Conservation (phyloP, 495 filamentous ascomycete species). For the Pyrenula aspistea region DNA sequence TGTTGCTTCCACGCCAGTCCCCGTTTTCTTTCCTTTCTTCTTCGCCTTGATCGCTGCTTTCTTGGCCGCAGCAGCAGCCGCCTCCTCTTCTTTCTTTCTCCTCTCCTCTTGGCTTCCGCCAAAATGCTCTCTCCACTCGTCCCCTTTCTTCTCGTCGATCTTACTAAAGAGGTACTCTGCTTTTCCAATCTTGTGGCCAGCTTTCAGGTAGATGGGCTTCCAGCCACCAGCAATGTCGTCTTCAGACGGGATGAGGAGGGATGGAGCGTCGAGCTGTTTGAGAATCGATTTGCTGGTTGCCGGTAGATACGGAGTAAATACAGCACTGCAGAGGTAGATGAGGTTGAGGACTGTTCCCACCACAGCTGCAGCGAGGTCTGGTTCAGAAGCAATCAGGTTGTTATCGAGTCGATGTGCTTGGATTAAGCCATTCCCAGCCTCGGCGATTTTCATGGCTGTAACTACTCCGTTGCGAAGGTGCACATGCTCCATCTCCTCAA, state of each 20-base stretch:
- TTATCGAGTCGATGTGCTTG: constrained; percentile 79
- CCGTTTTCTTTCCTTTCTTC: constrained; percentile 48
- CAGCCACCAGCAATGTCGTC: constrained; percentile 37
- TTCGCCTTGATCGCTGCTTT: constrained; percentile 44
- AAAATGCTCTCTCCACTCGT: constrained; percentile 70
- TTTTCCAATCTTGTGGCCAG: constrained; percentile 72
- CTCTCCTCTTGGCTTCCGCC: constrained; percentile 60
- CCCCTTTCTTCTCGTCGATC: constrained; percentile 71
- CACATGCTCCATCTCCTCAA: constrained; percentile 59
- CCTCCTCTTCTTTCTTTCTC: constrained; percentile 53
- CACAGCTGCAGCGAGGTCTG: constrained; percentile 61
- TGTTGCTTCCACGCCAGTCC: constrained; percentile 21
- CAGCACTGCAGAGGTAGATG: constrained; percentile 62
- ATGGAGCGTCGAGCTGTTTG: constrained; percentile 54
- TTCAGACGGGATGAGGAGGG: constrained; percentile 49
- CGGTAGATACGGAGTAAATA: constrained; percentile 78
- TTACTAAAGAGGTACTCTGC: constrained; percentile 71
- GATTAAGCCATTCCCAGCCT: constrained; percentile 68
- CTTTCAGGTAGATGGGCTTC: constrained; percentile 45
- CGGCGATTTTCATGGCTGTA: constrained; percentile 58
- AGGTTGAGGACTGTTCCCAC: constrained; percentile 74
- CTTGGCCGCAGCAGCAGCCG: constrained; percentile 40
- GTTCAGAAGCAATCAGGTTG: constrained; percentile 57
- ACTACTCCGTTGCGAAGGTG: constrained; percentile 63
- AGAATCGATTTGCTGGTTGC: constrained; percentile 64